Base-by-base conservation (phyloP, 495 filamentous ascomycete genomes). In the Talaromyces stipitatus region DNA sequence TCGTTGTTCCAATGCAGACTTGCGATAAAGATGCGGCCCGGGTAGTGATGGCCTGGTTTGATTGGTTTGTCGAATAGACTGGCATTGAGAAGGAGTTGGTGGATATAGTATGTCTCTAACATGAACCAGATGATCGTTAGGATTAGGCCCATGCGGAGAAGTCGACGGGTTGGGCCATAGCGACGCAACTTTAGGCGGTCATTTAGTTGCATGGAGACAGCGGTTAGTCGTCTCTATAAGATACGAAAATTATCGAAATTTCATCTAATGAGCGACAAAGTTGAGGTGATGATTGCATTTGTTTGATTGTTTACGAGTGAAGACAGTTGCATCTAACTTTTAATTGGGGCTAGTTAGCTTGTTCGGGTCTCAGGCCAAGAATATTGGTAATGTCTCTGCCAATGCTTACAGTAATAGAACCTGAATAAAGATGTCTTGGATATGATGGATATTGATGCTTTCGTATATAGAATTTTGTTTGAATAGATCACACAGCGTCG, bases 1-100 rank as follows among this genome's bases (percentile, higher is more conserved):
- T 83, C 87, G 60, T 83, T 85, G 68, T 89, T 90, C 82, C 87
- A 89, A 60, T 87, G 85, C 54, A 82, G 70, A 61, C 79, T 82
- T 2, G 86, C 80, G 53, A 90, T 85, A 69, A 76, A 90, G 52
- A 90, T 76, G 2, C 78, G 77, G 57, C 79, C 69, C 4, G 36
- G 1, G 9, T 41, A 16, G 48, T 41, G 16, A 24, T 48, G 1
- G 10, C 14, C 22, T 7, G 12, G 45, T 3, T 48, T 11, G 7
- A 33, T 33, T 12, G 22, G 45, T 4, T 23, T 48, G 45, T 33
- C 30, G 12, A 33, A 4, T 18, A 2, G 45, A 20, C 4, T n/a
- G 14, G 11, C 12, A 1, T 26, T 26, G 45, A 14, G 5, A 23
- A 18, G 14, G 20, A 23, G 6, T 11, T n/a, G 20, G 45, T 48